Base-by-base conservation (phyloP, 2,329 filamentous ascomycete genomes). In the Monilinia fructigena region DNA sequence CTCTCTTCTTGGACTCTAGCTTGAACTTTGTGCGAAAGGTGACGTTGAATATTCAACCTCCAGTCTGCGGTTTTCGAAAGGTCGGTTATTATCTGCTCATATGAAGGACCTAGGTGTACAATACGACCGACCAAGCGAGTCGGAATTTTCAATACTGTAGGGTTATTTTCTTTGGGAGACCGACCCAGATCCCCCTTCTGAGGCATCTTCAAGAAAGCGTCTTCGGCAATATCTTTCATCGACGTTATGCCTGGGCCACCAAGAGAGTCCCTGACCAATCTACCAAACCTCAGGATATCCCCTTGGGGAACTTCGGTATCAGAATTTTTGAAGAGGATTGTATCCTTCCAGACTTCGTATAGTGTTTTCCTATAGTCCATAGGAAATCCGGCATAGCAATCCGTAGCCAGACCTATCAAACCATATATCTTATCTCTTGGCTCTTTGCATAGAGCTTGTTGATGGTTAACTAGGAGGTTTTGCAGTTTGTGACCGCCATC, bases 381-480 rank as follows among this genome's bases (percentile, higher is more conserved):
- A 0, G 73, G 70, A 45, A 76, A 75, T 2, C 69, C 68, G 0
- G 66, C 61, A 42, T 69, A 69, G 52, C 53, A 63, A 55, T 76
- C 75, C 6, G 63, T 61, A 20, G 75, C 72, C 4, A 77, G 63
- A 0, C 75, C 73, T 28, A 76, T 63, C 1, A 77, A 69, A 0
- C 73, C 75, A 66, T 75, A 77, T 5, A 77, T 66, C 48, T 76
- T 76, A 63, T 77, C 75, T 35, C 69, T 72, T 16, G 62, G 71
- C 14, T 77, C 76, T 55, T 69, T 68, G 62, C 75, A 77, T 1
- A 69, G 60, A 10, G 74, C 71, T 3, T 68, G 59, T 35, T 62
- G 62, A 55, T 76, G 72, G n/a, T 69, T 69, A 18, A 69, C 42
- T 8, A 76, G 66, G 0, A 76, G 69, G 7, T 66, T 65, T 20